Conservation (phyloP, 305 asterid genomes). For the Caryopteris hybrid region DNA sequence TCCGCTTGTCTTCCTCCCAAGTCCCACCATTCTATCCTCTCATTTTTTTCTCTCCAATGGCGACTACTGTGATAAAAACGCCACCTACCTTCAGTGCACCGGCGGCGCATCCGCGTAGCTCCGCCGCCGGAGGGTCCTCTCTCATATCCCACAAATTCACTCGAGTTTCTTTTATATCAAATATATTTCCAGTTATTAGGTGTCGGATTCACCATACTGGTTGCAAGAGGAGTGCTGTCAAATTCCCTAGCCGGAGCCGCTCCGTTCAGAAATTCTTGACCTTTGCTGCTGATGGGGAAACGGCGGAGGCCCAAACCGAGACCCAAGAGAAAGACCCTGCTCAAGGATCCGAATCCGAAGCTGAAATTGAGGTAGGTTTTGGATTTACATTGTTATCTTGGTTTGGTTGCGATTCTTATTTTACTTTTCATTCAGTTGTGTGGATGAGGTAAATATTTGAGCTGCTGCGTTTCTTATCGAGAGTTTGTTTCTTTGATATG, state of each 20-base stretch:
- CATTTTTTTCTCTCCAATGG: slow-evolving; percentile 30
- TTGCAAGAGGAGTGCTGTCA: slow-evolving; percentile 19
- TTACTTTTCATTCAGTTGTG: not conserved
- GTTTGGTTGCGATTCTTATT: not conserved
- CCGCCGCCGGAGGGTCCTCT: slow-evolving; percentile 23
- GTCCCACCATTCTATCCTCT: slow-evolving; percentile 23
- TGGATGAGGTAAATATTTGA: slow-evolving; percentile 10
- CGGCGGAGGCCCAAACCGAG: slow-evolving; percentile 39
- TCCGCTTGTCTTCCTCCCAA: slow-evolving; percentile 10
- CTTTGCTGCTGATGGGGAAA: slow-evolving; percentile 40
- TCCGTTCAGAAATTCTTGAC: slow-evolving; percentile 20
- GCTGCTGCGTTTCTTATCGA: not conserved
- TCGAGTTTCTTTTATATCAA: slow-evolving; percentile 25
- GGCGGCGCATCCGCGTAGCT: slow-evolving; percentile 29
- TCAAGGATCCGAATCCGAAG: slow-evolving; percentile 30
- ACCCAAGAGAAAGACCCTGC: slow-evolving; percentile 32
- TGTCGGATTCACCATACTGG: slow-evolving; percentile 20
- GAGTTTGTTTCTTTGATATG: not conserved
- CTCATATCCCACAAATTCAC: slow-evolving; percentile 12
- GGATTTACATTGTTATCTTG: not conserved
- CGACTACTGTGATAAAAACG: slow-evolving; percentile 33
- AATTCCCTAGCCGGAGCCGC: slow-evolving; percentile 26
- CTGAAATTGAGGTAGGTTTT: slow-evolving; percentile 36
- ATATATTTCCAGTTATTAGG: slow-evolving; percentile 20
- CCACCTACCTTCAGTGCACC: slow-evolving; percentile 34